Conservation (phyloP, 2,329 filamentous ascomycete genomes). For the Phialocephala sp. region DNA sequence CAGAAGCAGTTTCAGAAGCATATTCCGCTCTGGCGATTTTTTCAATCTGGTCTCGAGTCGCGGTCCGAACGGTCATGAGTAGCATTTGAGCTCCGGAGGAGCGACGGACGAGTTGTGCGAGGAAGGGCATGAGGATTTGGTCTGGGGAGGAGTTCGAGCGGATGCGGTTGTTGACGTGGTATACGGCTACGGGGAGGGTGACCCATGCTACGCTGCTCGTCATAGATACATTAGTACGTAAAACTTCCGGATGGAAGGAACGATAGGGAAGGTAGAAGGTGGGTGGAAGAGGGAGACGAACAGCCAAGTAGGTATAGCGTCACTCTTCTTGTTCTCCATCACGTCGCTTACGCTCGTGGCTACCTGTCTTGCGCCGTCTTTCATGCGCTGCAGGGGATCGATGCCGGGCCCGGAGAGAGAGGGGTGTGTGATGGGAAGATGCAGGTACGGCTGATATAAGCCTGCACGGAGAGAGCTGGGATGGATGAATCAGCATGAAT, state of each 20-base stretch:
- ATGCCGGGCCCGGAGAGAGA: conserved; percentile 7
- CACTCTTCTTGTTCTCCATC: conserved; percentile 25
- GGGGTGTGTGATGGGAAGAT: conserved; percentile 20
- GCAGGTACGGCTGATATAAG: conserved; percentile 25
- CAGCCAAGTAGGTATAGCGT: conserved; percentile 24
- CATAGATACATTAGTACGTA: not conserved
- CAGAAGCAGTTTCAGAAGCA: not conserved
- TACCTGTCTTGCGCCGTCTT: conserved; percentile 22
- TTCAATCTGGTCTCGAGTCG: conserved; percentile 19
- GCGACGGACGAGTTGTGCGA: conserved; percentile 17
- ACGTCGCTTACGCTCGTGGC: conserved; percentile 18
- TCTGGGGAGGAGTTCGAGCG: conserved; percentile 16
- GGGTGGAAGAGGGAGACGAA: not conserved
- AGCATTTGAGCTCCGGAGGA: conserved; percentile 23
- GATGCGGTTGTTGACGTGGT: conserved; percentile 23
- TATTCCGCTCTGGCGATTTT: conserved; percentile 9
- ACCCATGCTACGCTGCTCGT: conserved; percentile 21
- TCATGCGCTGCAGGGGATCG: conserved; percentile 24
- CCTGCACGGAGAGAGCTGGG: conserved; percentile 18
- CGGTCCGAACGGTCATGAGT: conserved; percentile 18
- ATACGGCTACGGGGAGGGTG: conserved; percentile 21
- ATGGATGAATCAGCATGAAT: conserved; percentile 9
- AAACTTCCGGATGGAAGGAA: not conserved
- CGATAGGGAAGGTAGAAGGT: not conserved
- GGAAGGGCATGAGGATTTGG: conserved; percentile 22